Percentiles rank a stretch among this genome's conserved stretches.
These are phyloP conservation scores for Eudorina sp. DNA, from an alignment of 139 green algal genomes.

Conservation along the genomic window DNA sequence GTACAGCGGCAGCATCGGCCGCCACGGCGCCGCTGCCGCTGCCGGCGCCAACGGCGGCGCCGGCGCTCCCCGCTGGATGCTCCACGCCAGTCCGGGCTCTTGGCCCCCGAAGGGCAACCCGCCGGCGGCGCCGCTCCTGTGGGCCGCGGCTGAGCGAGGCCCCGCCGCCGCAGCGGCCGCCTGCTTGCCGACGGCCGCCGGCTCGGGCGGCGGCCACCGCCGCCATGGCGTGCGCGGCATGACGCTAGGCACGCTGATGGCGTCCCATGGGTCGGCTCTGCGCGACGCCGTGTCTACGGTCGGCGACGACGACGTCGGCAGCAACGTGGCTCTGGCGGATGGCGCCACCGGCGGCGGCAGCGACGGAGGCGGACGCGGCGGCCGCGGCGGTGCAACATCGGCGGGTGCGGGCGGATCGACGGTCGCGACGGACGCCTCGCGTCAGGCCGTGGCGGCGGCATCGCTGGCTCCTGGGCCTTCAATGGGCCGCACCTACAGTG, in stretches of 20 bases:
- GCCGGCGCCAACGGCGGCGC: background rate
- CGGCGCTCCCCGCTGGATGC: background rate
- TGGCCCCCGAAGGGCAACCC: constrained; percentile 4
- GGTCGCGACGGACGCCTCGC: no score
- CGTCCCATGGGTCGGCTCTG: background rate
- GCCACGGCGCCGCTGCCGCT: background rate
- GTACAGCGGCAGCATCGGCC: background rate
- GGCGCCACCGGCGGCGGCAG: background rate
- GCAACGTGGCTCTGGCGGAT: background rate
- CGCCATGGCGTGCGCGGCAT: background rate
- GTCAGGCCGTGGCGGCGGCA: no score
- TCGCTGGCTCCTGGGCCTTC: background rate
- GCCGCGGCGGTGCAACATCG: no score
- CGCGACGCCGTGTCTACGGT: background rate
- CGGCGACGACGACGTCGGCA: background rate
- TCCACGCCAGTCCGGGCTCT: background rate
- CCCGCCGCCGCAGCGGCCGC: background rate
- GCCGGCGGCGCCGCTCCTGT: background rate
- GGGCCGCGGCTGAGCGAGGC: background rate
- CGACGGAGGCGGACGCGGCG: background rate
- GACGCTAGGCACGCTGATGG: constrained; percentile 27
- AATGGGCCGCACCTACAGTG: background rate
- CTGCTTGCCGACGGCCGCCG: background rate
- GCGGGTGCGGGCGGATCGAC: no score
- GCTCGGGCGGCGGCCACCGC: background rate